A percentile compares a stretch with the other conserved stretches of the same genome.
Evolutionary conservation across 805 yeast species (phyloP).

Genomic region (Saturnispora gosingensis): DNA sequence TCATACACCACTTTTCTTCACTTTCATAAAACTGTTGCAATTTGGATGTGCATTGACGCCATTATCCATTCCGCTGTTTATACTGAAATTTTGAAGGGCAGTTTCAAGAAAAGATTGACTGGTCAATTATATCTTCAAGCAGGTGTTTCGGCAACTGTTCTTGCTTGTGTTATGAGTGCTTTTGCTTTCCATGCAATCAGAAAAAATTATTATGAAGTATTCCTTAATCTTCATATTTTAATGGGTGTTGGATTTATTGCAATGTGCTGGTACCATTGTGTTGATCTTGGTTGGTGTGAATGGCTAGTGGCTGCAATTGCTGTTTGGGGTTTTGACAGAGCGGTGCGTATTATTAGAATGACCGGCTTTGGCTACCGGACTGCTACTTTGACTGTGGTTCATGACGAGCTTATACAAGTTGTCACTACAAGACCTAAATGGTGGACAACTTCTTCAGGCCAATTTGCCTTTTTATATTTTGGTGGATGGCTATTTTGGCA

Average conservation of each 20-base stretch:
- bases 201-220: conserved; percentile 46
- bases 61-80: conserved; percentile 33
- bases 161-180: conserved; percentile 35
- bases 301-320: conserved; percentile 31
- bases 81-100: conserved; percentile 13
- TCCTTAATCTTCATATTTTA: conserved; percentile 26
- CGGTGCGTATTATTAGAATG: conserved; percentile 31
- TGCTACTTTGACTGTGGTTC: conserved; percentile 10
- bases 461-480: conserved; percentile 50
- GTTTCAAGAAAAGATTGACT: neutral
- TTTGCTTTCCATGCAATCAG: conserved; percentile 48
- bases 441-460: conserved; percentile 47
- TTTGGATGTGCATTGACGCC: conserved; percentile 34
- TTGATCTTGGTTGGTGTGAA: conserved; percentile 25
- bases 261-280: conserved; percentile 51
- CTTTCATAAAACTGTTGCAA: conserved; percentile 60
- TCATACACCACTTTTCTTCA: conserved; percentile 34
- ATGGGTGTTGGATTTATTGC: conserved; percentile 33
- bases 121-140: neutral
- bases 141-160: conserved; percentile 32
- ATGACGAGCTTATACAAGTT: conserved; percentile 32
- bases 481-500: conserved; percentile 49
- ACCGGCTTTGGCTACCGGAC: conserved; percentile 16
- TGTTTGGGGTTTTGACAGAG: conserved; percentile 45
- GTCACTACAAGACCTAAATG: conserved; percentile 40